Conservation (phyloP, 2,329 filamentous ascomycete species). For the Blastomyces parvus region DNA sequence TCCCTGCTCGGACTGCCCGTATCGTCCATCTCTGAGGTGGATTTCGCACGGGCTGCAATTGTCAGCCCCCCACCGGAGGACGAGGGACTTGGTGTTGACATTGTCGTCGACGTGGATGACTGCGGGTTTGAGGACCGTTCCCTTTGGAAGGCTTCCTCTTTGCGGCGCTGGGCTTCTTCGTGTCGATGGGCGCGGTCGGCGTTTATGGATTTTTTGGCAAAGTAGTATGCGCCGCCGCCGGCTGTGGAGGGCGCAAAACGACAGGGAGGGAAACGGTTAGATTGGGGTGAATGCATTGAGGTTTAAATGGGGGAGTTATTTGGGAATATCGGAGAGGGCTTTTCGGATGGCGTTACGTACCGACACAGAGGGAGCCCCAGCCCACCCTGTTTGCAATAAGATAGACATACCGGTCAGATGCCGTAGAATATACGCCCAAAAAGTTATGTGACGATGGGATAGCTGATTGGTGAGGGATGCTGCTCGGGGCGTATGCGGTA, state of each 20-base stretch:
- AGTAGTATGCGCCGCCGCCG: slow-evolving; percentile 86
- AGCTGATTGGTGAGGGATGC: neutral
- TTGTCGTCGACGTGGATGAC: slow-evolving; percentile 8
- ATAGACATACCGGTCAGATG: slow-evolving; percentile 15
- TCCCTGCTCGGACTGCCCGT: slow-evolving; percentile 62
- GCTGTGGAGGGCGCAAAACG: slow-evolving; percentile 42
- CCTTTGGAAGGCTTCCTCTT: slow-evolving; percentile 17
- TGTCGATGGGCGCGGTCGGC: slow-evolving; percentile 68
- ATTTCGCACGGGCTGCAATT: slow-evolving; percentile 8
- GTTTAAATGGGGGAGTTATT: neutral
- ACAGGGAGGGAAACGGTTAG: neutral
- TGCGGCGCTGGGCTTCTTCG: slow-evolving; percentile 43
- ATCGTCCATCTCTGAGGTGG: slow-evolving; percentile 38
- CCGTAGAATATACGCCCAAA: neutral
- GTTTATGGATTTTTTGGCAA: slow-evolving; percentile 91
- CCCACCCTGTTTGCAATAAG: slow-evolving; percentile 55
- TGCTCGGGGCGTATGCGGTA: slow-evolving; percentile 1
- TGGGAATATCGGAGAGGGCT: neutral
- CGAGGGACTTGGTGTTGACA: slow-evolving; percentile 15
- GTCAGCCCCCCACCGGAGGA: slow-evolving; percentile 7
- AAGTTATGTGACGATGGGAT: neutral
- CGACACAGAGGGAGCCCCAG: slow-evolving; percentile 80
- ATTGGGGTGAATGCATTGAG: neutral
- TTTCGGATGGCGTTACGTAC: slow-evolving; percentile 41
- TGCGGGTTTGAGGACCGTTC: slow-evolving; percentile 16